These are phyloP conservation scores for Pseudoturritis turrita DNA, from an alignment of 345 rosid species.

Conservation along the genomic window DNA sequence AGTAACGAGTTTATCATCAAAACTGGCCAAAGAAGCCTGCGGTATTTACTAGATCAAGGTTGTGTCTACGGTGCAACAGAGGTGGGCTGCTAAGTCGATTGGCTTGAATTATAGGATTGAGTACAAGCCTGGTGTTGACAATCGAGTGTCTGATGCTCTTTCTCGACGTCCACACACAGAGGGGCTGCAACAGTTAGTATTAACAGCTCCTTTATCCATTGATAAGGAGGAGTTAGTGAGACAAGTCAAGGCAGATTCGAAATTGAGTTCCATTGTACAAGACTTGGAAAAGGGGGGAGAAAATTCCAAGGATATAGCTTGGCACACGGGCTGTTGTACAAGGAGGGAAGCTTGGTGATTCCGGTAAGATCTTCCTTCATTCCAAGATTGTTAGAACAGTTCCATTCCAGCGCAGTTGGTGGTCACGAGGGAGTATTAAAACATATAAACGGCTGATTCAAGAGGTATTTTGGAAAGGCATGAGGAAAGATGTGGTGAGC, in stretches of 20 bases:
- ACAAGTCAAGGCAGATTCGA: no score
- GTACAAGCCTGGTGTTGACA: no score
- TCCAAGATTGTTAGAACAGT: not conserved
- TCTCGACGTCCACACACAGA: no score
- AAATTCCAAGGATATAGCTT: no score
- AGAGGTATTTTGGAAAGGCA: not conserved
- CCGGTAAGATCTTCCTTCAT: not conserved
- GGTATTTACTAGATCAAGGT: not conserved
- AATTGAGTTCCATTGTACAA: no score
- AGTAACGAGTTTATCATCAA: not conserved
- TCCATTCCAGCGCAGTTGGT: not conserved
- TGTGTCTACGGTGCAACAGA: not conserved
- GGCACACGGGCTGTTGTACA: not conserved
- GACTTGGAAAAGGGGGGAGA: no score
- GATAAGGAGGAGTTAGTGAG: no score
- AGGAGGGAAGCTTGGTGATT: not conserved
- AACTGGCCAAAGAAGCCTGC: not conserved
- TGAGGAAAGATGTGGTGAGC: not conserved
- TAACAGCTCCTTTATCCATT: no score
- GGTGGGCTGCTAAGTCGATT: no score
- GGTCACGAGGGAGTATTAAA: not conserved
- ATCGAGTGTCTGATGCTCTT: no score
- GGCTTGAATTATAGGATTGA: no score
- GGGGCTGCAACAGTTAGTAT: accelerated
- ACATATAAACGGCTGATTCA: not conserved